Evolutionary conservation across 2,329 filamentous ascomycete species (phyloP), one percentile per base, ranked within the genome.

Genomic region (Fusarium agapanthi): DNA sequence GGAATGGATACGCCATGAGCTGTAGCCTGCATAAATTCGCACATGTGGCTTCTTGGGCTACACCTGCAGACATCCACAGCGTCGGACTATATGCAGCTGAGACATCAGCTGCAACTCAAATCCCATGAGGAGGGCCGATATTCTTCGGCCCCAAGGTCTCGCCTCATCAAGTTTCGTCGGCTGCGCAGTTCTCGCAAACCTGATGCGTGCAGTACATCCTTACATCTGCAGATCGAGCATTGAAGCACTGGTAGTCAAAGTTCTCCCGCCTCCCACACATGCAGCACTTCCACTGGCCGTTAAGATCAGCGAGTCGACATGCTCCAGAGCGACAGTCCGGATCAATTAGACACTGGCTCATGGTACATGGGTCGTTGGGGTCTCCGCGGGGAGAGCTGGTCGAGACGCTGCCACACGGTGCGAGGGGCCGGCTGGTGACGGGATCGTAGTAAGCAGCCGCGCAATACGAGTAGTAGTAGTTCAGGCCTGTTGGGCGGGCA

Each of bases 281-380:
- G 75, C 87, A 89, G 73, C 87, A 89, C 20, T 79, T 74, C 87
- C 87, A 88, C 13, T 81, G 71, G 2, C 85, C 84, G 35, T 83
- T 81, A 12, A 88, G 83, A 54, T 87, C 84, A 58, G 83, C 80
- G 5, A 88, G 81, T 15, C 86, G 82, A 71, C 87, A 89, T 26
- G 77, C 80, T 14, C 87, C 87, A 9, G 84, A 83, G 41, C 77
- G 82, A 79, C 87, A 89, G 44, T 83, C 80, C 6, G 83, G 82
- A 14, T 83, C 84, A 37, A 83, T 68, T 24, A 86, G 81, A 76
- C 86, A 88, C 43, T 81, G 82, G 28, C 85, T 84, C 43, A 81
- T 78, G 35, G 80, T 81, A 72, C 86, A 87, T 18, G 84, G 86
- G 74, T 86, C 80, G 58, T 76, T 79, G 73, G 80, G 79, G 76